Conservation (phyloP, 768 basidiomycete species). For the Pleurotus tuoliensis region DNA sequence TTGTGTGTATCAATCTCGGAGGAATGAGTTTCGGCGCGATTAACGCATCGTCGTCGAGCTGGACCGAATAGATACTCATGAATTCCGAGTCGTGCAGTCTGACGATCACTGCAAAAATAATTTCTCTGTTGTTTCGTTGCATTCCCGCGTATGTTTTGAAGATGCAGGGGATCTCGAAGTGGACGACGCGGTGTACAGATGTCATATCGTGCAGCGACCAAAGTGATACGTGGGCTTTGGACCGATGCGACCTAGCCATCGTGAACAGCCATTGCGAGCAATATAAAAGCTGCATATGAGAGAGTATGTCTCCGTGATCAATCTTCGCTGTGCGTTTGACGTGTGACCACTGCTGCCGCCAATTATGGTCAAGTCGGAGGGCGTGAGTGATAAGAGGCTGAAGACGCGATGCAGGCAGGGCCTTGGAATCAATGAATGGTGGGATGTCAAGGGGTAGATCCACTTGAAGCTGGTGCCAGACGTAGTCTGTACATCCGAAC, state of each 20-base stretch:
- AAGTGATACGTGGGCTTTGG: conserved; percentile 34
- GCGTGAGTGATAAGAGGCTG: conserved; percentile 38
- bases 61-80: conserved; percentile 19
- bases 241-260: conserved; percentile 24
- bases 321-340: conserved; percentile 35
- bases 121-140: conserved; percentile 16
- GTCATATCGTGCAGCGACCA: conserved; percentile 36
- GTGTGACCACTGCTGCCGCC: conserved; percentile 33
- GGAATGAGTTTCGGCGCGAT: conserved; percentile 7
- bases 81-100: conserved; percentile 5
- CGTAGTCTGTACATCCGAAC: conserved; percentile 46
- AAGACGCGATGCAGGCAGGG: conserved; percentile 35
- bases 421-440: conserved; percentile 21
- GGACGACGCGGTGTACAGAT: conserved; percentile 7
- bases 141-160: conserved; percentile 32
- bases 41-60: conserved; percentile 11
- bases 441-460: conserved; percentile 47
- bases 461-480: conserved; percentile 49
- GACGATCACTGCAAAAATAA: conserved; percentile 15
- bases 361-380: conserved; percentile 47
- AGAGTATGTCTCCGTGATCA: conserved; percentile 33
- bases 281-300: conserved; percentile 42
- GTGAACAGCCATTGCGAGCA: conserved; percentile 46
- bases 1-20: conserved; percentile 11
- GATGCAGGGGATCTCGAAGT: conserved; percentile 10